phyloP scores from a whole-genome alignment of 352 stramenopile genomes.

The Halophytophthora polymorphica region DNA sequence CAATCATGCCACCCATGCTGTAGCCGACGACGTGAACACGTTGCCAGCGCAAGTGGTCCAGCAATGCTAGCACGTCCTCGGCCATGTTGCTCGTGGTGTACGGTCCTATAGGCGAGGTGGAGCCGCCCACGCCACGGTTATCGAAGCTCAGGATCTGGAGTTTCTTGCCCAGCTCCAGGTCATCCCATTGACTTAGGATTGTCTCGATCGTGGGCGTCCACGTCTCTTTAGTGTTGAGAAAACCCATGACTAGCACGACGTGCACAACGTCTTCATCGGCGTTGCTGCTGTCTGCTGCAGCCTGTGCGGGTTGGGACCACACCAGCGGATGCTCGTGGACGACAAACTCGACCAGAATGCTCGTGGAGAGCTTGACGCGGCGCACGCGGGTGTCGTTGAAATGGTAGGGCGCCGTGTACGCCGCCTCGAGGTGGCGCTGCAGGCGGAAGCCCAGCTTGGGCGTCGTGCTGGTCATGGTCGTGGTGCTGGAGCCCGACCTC shows the following conservation, averaged over 20 bases:
- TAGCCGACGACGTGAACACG: conserved; percentile 36
- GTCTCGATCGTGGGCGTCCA: conserved; percentile 38
- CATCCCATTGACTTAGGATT: conserved; percentile 35
- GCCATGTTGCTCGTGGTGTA: conserved; percentile 49
- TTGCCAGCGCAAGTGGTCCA: conserved; percentile 39
- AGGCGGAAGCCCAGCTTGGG: conserved; percentile 20
- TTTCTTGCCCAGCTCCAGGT: conserved; percentile 14
- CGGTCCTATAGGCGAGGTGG: conserved; percentile 26
- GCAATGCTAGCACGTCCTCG: conserved; percentile 29
- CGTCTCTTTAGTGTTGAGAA: conserved; percentile 39
- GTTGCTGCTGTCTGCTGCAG: conserved; percentile 9
- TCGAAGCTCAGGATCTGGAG: conserved; percentile 41
- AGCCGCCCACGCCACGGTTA: conserved; percentile 44
- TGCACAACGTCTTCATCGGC: conserved; percentile 14
- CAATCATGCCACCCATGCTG: conserved; percentile 54
- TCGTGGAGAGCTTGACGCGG: conserved; percentile 23
- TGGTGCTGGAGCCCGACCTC: conserved; percentile 17
- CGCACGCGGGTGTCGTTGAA: conserved; percentile 23
- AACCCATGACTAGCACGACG: conserved; percentile 47
- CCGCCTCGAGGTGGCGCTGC: conserved; percentile 24
- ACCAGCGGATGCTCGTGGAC: conserved; percentile 25
- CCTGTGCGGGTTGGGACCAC: conserved; percentile 7
- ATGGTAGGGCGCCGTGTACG: conserved; percentile 23
- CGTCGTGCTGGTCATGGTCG: conserved; percentile 12
- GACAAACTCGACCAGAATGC: conserved; percentile 42